phyloP scores from a whole-genome alignment of 1,284 basidiomycete species.

The Heterobasidion irregulare region DNA sequence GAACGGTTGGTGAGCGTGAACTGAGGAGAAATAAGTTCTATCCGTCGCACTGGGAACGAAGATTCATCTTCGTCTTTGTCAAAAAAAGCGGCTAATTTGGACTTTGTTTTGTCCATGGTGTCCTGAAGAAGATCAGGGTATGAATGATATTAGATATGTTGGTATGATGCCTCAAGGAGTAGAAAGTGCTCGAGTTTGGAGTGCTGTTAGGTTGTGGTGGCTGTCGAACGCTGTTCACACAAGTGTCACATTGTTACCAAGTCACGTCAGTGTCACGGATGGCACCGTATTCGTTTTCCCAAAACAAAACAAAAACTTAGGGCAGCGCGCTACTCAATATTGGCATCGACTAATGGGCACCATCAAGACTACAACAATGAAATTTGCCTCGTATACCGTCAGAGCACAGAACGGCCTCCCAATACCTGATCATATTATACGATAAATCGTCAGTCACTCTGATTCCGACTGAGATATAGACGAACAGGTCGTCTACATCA shows the following conservation, averaged over 20 bases:
- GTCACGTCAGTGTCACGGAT: no score
- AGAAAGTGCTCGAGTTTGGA: neutral
- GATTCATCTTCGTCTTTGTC: constrained; percentile 74
- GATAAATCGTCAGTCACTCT: neutral
- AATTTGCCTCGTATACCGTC: no score
- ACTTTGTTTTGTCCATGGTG: constrained; percentile 69
- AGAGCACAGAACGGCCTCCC: no score
- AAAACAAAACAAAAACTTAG: no score
- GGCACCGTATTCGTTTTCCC: no score
- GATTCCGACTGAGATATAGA: neutral
- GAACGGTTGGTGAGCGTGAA: constrained; percentile 50
- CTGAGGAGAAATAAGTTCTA: constrained; percentile 44
- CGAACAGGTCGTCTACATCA: constrained; percentile 36
- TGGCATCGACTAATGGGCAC: no score
- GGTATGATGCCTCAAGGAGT: neutral
- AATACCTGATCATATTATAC: neutral
- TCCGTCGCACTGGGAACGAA: constrained; percentile 80
- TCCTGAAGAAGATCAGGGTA: neutral
- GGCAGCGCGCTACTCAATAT: no score
- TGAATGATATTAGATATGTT: neutral
- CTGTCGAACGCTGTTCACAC: no score
- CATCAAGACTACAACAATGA: no score
- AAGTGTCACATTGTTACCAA: no score
- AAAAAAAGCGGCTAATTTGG: constrained; percentile 71
- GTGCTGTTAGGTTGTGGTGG: no score